Conservation (phyloP, 441 rosid species). For the Metrosideros polymorpha region DNA sequence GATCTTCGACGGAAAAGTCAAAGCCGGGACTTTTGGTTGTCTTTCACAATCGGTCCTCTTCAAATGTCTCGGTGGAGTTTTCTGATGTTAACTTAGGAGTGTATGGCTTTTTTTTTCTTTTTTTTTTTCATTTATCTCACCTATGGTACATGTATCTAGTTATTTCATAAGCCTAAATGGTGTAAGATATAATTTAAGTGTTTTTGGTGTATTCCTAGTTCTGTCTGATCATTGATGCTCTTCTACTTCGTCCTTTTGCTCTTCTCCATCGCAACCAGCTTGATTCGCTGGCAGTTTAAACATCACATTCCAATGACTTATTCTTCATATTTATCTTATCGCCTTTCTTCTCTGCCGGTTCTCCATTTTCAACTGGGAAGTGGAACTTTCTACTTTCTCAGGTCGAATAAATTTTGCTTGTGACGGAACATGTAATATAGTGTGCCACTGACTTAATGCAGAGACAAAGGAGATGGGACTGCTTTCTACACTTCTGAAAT, state of each 20-base stretch:
- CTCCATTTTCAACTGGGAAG: not conserved
- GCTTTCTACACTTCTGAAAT: not conserved
- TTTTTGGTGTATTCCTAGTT: not conserved
- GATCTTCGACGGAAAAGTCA: not conserved
- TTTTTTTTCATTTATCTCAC: not conserved
- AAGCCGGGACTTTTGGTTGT: not conserved
- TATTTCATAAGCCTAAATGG: not conserved
- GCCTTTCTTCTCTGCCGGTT: not conserved
- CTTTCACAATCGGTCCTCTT: not conserved
- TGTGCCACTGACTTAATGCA: not conserved
- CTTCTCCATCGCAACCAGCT: not conserved
- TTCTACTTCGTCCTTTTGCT: not conserved
- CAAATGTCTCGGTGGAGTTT: not conserved
- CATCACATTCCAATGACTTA: not conserved
- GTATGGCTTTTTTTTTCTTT: not conserved
- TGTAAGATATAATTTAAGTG: not conserved
- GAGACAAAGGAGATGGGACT: not conserved
- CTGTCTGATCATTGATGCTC: not conserved
- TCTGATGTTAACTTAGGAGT: not conserved
- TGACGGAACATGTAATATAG: not conserved
- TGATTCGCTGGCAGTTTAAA: not conserved
- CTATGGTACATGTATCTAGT: rapidly evolving
- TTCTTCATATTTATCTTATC: not conserved
- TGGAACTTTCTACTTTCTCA: not conserved
- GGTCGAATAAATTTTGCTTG: not conserved